Evolutionary conservation across 805 yeast genomes (phyloP).

Genomic region (Kuraishia borneana): DNA sequence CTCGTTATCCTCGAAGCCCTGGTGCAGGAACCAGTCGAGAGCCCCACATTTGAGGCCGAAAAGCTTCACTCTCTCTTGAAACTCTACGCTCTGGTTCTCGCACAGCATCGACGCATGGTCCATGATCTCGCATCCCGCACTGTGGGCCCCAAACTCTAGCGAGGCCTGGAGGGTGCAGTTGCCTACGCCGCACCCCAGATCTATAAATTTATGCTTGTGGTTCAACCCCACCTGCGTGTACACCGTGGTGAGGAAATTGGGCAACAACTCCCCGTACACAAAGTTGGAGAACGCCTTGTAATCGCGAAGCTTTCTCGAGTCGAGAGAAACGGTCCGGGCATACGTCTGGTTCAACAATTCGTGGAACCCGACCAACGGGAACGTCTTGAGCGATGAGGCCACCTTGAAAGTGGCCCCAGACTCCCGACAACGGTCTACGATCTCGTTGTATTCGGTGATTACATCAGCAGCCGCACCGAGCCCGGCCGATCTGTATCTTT

Average conservation of each 20-base stretch:
- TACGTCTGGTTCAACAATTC: conserved; percentile 67
- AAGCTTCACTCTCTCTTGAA: conserved; percentile 42
- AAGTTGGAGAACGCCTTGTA: conserved; percentile 84
- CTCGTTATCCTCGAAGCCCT: conserved; percentile 61
- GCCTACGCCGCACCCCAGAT: conserved; percentile 91
- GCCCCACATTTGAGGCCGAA: conserved; percentile 56
- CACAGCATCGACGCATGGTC: conserved; percentile 66
- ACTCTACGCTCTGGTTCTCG: conserved; percentile 44
- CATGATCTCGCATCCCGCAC: conserved; percentile 91
- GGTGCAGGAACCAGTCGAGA: conserved; percentile 46
- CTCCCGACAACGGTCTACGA: conserved; percentile 20
- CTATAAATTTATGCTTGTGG: conserved; percentile 55
- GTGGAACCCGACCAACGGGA: conserved; percentile 39
- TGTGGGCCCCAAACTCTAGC: conserved; percentile 68
- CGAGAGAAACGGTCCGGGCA: conserved; percentile 69
- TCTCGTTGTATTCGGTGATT: conserved; percentile 31
- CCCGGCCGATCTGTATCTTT: conserved; percentile 23
- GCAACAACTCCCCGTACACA: conserved; percentile 86
- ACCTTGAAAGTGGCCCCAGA: conserved; percentile 4
- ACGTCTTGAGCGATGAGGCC: conserved; percentile 8
- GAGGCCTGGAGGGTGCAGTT: conserved; percentile 88
- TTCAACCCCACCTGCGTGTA: conserved; percentile 47
- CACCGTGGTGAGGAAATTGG: conserved; percentile 59
- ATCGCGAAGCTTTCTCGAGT: conserved; percentile 46
- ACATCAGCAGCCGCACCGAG: conserved; percentile 17